Evolutionary conservation across 768 basidiomycete genomes (phyloP).

Genomic region (Chalciporus chontae): DNA sequence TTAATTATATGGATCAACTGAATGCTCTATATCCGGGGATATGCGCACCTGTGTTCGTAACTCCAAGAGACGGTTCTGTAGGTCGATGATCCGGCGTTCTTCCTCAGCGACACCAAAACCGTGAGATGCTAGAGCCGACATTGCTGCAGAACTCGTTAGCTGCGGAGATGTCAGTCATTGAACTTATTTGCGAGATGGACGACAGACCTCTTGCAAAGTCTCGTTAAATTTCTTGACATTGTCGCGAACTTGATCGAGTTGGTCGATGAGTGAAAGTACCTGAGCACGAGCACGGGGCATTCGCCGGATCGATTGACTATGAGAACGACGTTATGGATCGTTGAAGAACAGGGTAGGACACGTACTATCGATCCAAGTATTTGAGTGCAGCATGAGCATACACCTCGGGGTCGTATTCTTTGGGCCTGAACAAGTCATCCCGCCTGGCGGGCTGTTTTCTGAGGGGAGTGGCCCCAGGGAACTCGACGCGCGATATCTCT

Average conservation of each 20-base stretch:
- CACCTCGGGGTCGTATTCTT: constrained; percentile 65
- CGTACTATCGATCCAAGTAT: constrained; percentile 76
- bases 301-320: constrained; percentile 42
- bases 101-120: constrained; percentile 35
- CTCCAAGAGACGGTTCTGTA: constrained; percentile 41
- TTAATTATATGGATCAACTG: not conserved
- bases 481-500: constrained; percentile 60
- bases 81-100: constrained; percentile 39
- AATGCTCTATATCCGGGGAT: not conserved
- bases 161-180: constrained; percentile 2
- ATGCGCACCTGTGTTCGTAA: constrained; percentile 37
- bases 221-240: constrained; percentile 36
- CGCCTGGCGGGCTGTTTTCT: constrained; percentile 41
- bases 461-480: constrained; percentile 70
- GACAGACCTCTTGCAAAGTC: constrained; percentile 39
- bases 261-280: constrained; percentile 35
- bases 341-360: constrained; percentile 7
- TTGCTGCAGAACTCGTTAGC: constrained; percentile 14
- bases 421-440: constrained; percentile 31
- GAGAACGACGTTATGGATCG: constrained; percentile 30
- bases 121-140: constrained; percentile 21
- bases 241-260: constrained; percentile 34
- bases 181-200: constrained; percentile 1
- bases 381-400: constrained; percentile 74
- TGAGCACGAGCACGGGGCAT: constrained; percentile 50